These are phyloP conservation scores for Proliferodiscus dingleyae DNA, from an alignment of 2,329 filamentous ascomycete species.

Conservation along the genomic window DNA sequence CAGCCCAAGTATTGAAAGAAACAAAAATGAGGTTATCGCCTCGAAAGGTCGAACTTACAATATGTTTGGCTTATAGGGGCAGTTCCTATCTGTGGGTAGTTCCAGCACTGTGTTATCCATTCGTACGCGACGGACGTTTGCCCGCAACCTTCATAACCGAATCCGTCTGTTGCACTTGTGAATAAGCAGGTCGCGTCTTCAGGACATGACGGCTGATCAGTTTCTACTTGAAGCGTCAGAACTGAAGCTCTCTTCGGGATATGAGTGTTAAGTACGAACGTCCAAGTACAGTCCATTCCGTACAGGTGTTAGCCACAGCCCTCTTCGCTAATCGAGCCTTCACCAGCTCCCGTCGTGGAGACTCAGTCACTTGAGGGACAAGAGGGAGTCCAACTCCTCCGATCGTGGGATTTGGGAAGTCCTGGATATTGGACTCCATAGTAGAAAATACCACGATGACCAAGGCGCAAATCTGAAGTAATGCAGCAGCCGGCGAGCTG, in stretches of 20 bases:
- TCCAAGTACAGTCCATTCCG: conserved; percentile 25
- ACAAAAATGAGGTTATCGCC: too few relatives aligned
- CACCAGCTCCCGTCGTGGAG: conserved; percentile 20
- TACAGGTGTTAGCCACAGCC: conserved; percentile 16
- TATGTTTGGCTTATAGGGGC: conserved; percentile 15
- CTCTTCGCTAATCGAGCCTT: conserved; percentile 18
- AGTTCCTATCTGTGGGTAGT: conserved; percentile 11
- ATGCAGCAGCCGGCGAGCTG: neutral
- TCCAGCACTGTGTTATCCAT: conserved; percentile 12
- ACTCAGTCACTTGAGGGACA: conserved; percentile 12
- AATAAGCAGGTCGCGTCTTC: conserved; percentile 22
- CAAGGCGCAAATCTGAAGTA: conserved; percentile 13
- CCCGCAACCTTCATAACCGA: conserved; percentile 23
- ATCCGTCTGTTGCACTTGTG: conserved; percentile 10
- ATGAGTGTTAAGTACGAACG: neutral
- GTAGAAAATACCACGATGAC: conserved; percentile 6
- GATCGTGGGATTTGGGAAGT: conserved; percentile 16
- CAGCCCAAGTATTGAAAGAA: too few relatives aligned
- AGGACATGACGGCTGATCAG: conserved; percentile 18
- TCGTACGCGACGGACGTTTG: conserved; percentile 4
- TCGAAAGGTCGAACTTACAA: too few relatives aligned
- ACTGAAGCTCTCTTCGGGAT: neutral
- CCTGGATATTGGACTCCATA: conserved; percentile 7
- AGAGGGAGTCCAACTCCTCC: conserved; percentile 9
- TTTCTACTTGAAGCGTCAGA: conserved; percentile 5